Evolutionary conservation across 2,329 filamentous ascomycete genomes (phyloP).

Genomic region (Sclerotinia nivalis): DNA sequence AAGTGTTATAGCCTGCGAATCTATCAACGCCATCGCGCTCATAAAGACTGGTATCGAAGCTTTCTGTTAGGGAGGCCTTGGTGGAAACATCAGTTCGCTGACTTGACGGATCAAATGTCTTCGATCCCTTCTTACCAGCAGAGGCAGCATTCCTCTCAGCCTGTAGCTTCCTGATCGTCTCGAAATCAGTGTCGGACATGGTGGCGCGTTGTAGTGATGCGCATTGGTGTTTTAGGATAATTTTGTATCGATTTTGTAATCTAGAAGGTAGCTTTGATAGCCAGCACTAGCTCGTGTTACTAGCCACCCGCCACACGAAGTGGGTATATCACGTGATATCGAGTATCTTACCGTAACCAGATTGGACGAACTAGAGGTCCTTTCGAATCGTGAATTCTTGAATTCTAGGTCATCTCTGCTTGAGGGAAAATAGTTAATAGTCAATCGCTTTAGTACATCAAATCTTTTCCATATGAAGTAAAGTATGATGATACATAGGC

Average conservation of each 20-base stretch:
- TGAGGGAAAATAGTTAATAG: not conserved
- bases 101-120: constrained; percentile 73
- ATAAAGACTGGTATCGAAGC: constrained; percentile 86
- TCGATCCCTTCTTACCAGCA: constrained; percentile 77
- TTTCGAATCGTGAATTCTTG: not conserved
- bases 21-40: constrained; percentile 75
- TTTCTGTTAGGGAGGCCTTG: constrained; percentile 88
- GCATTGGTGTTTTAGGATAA: constrained; percentile 22
- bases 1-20: constrained; percentile 87
- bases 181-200: constrained; percentile 81
- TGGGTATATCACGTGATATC: not conserved
- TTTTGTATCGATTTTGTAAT: constrained; percentile 22
- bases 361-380: not conserved
- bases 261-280: constrained; percentile 19
- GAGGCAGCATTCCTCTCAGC: constrained; percentile 85
- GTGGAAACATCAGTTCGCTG: constrained; percentile 82
- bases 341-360: not conserved
- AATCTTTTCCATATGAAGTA: not conserved
- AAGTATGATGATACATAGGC: too few species aligned
- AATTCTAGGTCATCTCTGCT: not conserved
- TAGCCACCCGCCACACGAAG: constrained; percentile 16
- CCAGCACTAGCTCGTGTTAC: constrained; percentile 18
- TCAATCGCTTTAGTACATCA: not conserved
- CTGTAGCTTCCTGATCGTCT: constrained; percentile 83
- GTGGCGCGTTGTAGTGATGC: constrained; percentile 19